These are phyloP conservation scores for Lentinula raphanica DNA, from an alignment of 768 basidiomycete genomes.

Conservation along the genomic window DNA sequence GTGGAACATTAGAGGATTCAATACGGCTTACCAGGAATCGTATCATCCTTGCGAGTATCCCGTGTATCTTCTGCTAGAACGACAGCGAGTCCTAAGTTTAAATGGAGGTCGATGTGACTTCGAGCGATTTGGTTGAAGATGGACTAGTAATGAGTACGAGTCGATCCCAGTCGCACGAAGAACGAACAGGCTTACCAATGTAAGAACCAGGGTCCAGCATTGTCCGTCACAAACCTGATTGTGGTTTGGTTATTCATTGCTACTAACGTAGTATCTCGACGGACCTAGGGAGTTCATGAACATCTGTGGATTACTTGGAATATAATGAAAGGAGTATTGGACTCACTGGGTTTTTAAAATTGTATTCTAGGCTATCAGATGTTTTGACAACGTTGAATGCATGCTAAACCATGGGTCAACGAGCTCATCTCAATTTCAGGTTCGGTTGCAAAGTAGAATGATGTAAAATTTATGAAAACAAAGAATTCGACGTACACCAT, in stretches of 20 bases:
- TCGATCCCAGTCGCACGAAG: no score
- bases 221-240: slow-evolving; percentile 46
- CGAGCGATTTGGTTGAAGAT: background rate
- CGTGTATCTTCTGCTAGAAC: slow-evolving; percentile 7
- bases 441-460: no score
- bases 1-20: background rate
- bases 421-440: no score
- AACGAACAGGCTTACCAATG: slow-evolving; percentile 16
- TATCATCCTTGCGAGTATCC: background rate
- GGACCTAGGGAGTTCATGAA: slow-evolving; percentile 2
- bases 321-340: no score
- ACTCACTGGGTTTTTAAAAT: slow-evolving; percentile 43
- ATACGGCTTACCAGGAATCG: background rate
- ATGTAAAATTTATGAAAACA: background rate
- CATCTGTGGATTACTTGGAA: no score
- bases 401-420: slow-evolving; percentile 24
- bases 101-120: slow-evolving; percentile 1
- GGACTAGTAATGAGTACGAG: background rate
- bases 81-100: slow-evolving; percentile 12
- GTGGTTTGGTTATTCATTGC: slow-evolving; percentile 22
- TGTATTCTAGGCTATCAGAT: slow-evolving; percentile 29
- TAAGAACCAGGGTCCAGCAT: slow-evolving; percentile 31
- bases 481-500: slow-evolving; percentile 30
- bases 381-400: slow-evolving; percentile 37
- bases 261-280: slow-evolving; percentile 36